Base-by-base conservation (phyloP, 2,329 filamentous ascomycete genomes). In the Exophiala lecanii-corni region DNA sequence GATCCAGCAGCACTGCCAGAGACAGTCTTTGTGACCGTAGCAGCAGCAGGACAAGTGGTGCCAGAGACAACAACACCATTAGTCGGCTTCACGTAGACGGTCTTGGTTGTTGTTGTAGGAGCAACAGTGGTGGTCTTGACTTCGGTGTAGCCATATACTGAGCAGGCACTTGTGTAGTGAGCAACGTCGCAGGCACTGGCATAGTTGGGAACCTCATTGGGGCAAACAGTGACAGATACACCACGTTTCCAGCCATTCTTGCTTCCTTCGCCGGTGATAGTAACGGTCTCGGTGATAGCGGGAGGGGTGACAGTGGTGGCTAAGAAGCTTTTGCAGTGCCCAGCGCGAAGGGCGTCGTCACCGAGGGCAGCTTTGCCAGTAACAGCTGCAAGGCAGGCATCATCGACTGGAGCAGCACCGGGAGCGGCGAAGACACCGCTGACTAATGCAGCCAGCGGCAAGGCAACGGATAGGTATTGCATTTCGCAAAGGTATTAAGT, bases 131-230 rank as follows among this genome's bases (percentile, higher is more conserved):
- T 50, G 16, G 53, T 55, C 32, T 46, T 55, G 33, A 51, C 32
- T n/a, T 44, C 46, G 19, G 45, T 45, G 41, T 40, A 50, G 40
- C 53, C 53, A 30, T 41, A 55, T 30, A 34, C 41, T 5, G 40
- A 40, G 53, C 53, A 55, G 13, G 53, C 53, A 30, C 50, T 53
- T 35, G 44, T 51, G 31, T 55, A 55, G 36, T 36, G 44, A 34
- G 42, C 43, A 5, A 46, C 38, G 39, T 53, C 43, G 36, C 53
- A 55, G 26, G 53, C 53, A 16, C 47, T 53, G 41, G 53, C 53
- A 30, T 55, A 55, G 50, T 55, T 53, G 41, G 53, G 53, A 3
- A 55, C 53, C 45, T 55, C 45, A 39, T 55, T 55, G 25, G 53
- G 53, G 50, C 53, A 55, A 16, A 51, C 43, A 12, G 50, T 50